Evolutionary conservation across 768 basidiomycete genomes (phyloP).

Genomic region (Suillus placidus): DNA sequence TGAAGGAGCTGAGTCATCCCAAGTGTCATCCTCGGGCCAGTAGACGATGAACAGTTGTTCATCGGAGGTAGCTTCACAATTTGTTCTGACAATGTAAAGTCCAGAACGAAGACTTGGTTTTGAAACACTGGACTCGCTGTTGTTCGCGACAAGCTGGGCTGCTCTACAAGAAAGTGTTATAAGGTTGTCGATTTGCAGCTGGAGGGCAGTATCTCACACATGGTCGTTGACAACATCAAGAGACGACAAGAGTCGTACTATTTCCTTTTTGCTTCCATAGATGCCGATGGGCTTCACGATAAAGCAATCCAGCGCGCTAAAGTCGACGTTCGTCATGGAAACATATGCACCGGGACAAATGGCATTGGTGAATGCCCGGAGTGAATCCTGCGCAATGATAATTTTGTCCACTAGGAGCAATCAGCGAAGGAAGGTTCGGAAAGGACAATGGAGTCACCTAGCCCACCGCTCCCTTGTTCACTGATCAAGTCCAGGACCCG

Average conservation of each 20-base stretch:
- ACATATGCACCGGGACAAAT: constrained; percentile 53
- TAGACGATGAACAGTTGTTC: constrained; percentile 51
- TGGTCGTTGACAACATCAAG: constrained; percentile 40
- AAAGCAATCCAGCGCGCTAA: constrained; percentile 50
- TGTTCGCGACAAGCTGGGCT: constrained; percentile 11
- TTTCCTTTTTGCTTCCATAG: constrained; percentile 57
- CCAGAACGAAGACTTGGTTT: constrained; percentile 46
- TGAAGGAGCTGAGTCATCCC: constrained; percentile 51
- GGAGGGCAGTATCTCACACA: constrained; percentile 37
- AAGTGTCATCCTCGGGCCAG: constrained; percentile 65
- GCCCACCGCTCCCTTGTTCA: constrained; percentile 52
- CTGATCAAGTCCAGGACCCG: constrained; percentile 55
- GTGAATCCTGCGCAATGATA: constrained; percentile 56
- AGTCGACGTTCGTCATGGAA: constrained; percentile 59
- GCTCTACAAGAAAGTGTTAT: constrained; percentile 11
- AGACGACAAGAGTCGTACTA: constrained; percentile 46
- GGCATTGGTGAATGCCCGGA: constrained; percentile 50
- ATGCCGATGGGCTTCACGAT: constrained; percentile 54
- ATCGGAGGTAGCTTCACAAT: constrained; percentile 4
- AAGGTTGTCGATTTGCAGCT: background rate
- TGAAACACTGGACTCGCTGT: background rate
- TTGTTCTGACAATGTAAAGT: constrained; percentile 43
- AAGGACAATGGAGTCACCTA: constrained; percentile 40
- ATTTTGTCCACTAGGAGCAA: constrained; percentile 58
- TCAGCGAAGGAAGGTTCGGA: background rate